Percentiles rank a stretch among this genome's conserved stretches.
Evolutionary conservation across 2,329 filamentous ascomycete species (phyloP).

Genomic region (Paracorniculantispora psalliotae): DNA sequence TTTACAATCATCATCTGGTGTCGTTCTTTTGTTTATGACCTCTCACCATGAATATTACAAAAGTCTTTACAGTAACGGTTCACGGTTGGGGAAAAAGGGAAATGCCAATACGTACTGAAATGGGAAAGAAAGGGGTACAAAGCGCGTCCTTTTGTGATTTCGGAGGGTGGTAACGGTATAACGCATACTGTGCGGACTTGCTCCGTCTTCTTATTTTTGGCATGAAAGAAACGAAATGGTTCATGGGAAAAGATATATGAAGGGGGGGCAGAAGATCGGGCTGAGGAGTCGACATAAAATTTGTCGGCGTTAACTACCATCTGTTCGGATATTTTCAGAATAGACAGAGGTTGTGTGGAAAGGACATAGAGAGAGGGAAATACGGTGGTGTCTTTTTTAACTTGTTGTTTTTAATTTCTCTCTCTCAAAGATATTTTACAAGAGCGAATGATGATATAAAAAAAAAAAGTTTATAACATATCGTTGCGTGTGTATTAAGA

Average conservation of each 20-base stretch:
- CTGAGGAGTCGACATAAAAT: background rate
- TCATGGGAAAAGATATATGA: background rate
- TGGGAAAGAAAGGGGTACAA: background rate
- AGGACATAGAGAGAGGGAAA: background rate
- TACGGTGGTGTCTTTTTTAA: too few relatives aligned
- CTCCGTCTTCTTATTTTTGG: background rate
- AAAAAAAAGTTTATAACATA: slow-evolving; percentile 3
- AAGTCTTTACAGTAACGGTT: background rate
- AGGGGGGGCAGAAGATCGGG: background rate
- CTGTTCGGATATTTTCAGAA: background rate
- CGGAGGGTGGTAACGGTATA: background rate
- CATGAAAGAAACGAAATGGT: slow-evolving; percentile 7
- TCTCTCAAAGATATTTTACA: slow-evolving; percentile 3
- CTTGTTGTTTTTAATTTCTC: background rate
- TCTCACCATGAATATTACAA: background rate
- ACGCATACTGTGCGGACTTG: background rate
- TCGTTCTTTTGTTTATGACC: background rate
- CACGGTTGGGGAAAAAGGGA: background rate
- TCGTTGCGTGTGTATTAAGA: too few relatives aligned
- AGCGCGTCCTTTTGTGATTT: background rate
- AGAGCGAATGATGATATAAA: slow-evolving; percentile 7
- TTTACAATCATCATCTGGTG: background rate
- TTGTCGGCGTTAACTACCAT: background rate
- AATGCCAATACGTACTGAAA: too few relatives aligned
- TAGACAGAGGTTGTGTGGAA: background rate